Percentiles rank a stretch among this genome's conserved stretches.
Conservation (phyloP, 208 protist genomes). For the Trypanosoma boissoni region DNA sequence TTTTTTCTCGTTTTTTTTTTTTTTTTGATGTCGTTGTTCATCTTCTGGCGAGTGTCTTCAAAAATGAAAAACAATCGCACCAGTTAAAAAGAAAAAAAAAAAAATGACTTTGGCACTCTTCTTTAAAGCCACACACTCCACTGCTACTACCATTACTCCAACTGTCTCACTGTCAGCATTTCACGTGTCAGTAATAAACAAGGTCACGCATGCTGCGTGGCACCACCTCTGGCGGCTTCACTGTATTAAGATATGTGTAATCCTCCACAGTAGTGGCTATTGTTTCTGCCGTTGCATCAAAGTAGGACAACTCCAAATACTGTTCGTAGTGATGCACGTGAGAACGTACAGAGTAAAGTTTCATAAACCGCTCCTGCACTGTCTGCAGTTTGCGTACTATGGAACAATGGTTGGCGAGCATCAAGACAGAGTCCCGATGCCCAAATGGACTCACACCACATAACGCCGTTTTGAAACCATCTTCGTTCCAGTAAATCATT, state of each 20-base stretch:
- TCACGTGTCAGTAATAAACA: constrained; percentile 75
- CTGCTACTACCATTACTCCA: constrained; percentile 3
- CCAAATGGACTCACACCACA: constrained; percentile 91
- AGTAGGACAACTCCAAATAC: constrained; percentile 82
- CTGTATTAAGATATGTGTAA: constrained; percentile 80
- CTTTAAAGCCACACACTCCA: neutral
- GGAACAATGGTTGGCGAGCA: constrained; percentile 91
- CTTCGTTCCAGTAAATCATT: constrained; percentile 95
- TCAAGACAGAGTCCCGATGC: constrained; percentile 90
- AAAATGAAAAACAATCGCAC: constrained; percentile 13
- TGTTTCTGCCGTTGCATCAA: constrained; percentile 69
- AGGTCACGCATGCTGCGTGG: constrained; percentile 84
- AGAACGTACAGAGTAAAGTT: constrained; percentile 89
- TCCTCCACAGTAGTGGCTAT: constrained; percentile 78
- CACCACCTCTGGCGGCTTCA: constrained; percentile 29
- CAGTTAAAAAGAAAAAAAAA: constrained; percentile 3
- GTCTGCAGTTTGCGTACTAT: constrained; percentile 78
- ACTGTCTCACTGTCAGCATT: neutral
- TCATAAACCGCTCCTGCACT: constrained; percentile 83
- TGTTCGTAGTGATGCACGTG: constrained; percentile 94
- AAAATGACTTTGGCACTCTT: constrained; percentile 5
- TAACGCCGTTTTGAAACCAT: constrained; percentile 96
- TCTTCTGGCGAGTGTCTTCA: neutral
- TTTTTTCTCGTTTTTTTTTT: constrained; percentile 5
- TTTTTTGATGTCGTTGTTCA: neutral